Evolutionary conservation across 2,329 filamentous ascomycete species (phyloP).

Genomic region (Arthroderma sp.): DNA sequence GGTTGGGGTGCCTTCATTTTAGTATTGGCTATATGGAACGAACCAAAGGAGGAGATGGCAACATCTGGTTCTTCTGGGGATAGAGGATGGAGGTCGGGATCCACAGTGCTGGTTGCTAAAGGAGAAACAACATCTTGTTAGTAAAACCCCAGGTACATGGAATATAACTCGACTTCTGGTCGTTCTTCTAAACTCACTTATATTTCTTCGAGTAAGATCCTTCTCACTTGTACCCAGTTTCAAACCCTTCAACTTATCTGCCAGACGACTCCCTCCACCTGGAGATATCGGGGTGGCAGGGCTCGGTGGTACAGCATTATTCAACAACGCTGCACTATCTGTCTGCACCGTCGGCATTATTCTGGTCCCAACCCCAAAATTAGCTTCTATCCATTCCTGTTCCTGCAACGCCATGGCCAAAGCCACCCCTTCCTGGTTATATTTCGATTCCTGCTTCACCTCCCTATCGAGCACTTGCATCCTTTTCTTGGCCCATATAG

Average conservation of each 20-base stretch:
- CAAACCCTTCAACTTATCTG: conserved; percentile 67
- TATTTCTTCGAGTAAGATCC: conserved; percentile 43
- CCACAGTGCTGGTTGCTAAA: conserved; percentile 5
- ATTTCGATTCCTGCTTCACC: conserved; percentile 57
- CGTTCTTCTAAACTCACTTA: conserved; percentile 33
- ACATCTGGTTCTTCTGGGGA: conserved; percentile 52
- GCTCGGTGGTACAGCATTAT: conserved; percentile 17
- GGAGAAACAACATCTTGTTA: not conserved
- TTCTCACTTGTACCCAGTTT: conserved; percentile 61
- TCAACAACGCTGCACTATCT: conserved; percentile 21
- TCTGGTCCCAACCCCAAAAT: conserved; percentile 51
- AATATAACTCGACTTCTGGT: too few species aligned
- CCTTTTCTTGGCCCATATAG: conserved; percentile 77
- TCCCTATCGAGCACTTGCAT: conserved; percentile 62
- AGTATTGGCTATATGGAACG: conserved; percentile 37
- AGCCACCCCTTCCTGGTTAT: conserved; percentile 69
- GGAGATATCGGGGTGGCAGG: conserved; percentile 49
- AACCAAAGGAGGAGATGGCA: conserved; percentile 48
- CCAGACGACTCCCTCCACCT: conserved; percentile 52
- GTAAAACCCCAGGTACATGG: not conserved
- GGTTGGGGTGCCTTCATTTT: conserved; percentile 11
- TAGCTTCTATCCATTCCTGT: conserved; percentile 70
- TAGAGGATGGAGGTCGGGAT: conserved; percentile 34
- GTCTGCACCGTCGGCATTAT: conserved; percentile 23
- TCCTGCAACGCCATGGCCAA: conserved; percentile 74